These are phyloP conservation scores for Castanea sativa DNA, from an alignment of 306 rosid species.

Conservation along the genomic window DNA sequence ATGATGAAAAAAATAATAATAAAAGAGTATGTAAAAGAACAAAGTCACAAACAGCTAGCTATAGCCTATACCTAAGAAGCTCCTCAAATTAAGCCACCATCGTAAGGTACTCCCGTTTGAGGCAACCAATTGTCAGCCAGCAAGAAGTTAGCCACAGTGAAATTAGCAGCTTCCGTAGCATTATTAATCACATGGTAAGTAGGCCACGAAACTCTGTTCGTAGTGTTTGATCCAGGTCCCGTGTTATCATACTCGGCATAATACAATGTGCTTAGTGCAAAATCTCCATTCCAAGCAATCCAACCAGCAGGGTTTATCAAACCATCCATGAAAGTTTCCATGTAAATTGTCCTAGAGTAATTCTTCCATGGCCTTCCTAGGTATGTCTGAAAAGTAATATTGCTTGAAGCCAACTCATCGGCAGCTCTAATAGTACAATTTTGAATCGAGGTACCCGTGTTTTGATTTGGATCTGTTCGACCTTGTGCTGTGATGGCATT, in stretches of 20 bases:
- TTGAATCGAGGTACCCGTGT: constrained; percentile 65
- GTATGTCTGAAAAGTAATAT: constrained; percentile 39
- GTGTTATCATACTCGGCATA: constrained; percentile 65
- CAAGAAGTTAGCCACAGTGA: constrained; percentile 55
- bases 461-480: constrained; percentile 69
- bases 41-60: background rate
- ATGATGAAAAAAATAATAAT: background rate
- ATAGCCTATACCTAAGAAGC: background rate
- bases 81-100: constrained; percentile 32
- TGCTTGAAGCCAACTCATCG: constrained; percentile 37
- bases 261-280: constrained; percentile 54
- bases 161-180: constrained; percentile 53
- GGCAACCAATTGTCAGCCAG: constrained; percentile 56
- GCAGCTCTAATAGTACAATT: constrained; percentile 47
- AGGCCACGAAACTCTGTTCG: constrained; percentile 48
- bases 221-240: constrained; percentile 59
- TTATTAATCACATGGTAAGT: constrained; percentile 57
- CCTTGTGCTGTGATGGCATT: constrained; percentile 79
- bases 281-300: constrained; percentile 61
- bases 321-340: constrained; percentile 50
- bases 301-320: constrained; percentile 56
- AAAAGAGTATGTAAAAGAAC: background rate
- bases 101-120: constrained; percentile 61
- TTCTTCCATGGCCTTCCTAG: constrained; percentile 84
- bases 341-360: constrained; percentile 56